phyloP scores from a whole-genome alignment of 306 rosid genomes.

The Dryas octopetala region DNA sequence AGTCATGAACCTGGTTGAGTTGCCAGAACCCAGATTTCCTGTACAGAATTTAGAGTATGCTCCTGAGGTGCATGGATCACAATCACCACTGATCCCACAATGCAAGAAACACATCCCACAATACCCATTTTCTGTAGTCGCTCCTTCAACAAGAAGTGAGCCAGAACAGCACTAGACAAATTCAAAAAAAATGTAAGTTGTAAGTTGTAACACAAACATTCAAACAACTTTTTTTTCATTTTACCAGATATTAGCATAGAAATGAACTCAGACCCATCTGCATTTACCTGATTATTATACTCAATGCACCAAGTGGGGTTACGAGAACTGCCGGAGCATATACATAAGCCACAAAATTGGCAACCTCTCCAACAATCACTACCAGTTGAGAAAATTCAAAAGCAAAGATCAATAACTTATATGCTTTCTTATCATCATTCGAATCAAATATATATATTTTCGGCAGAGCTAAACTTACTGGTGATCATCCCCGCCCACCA shows the following conservation, averaged over 20 bases:
- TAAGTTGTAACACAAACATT: conserved; percentile 4
- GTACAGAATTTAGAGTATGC: conserved; percentile 63
- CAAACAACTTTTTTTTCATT: background rate
- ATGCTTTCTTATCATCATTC: background rate
- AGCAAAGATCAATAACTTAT: conserved; percentile 21
- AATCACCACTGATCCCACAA: conserved; percentile 84
- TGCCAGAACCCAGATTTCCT: conserved; percentile 84
- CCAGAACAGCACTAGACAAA: conserved; percentile 76
- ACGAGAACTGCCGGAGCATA: conserved; percentile 95
- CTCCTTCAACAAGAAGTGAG: conserved; percentile 86
- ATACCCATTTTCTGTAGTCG: conserved; percentile 76
- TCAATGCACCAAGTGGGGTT: conserved; percentile 94
- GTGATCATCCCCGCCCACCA: conserved; percentile 99
- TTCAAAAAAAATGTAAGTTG: conserved; percentile 20
- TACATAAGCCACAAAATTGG: conserved; percentile 89
- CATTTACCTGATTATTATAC: conserved; percentile 87
- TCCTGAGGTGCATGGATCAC: conserved; percentile 97
- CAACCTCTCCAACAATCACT: conserved; percentile 95
- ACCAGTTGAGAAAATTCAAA: conserved; percentile 22
- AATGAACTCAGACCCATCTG: conserved; percentile 10
- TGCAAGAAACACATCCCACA: conserved; percentile 81
- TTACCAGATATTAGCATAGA: background rate
- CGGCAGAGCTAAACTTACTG: conserved; percentile 52
- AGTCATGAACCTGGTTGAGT: conserved; percentile 70
- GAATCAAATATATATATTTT: background rate